Evolutionary conservation across 306 rosid species (phyloP), one percentile per base, ranked within the genome.

Genomic region (Vicia sativa): DNA sequence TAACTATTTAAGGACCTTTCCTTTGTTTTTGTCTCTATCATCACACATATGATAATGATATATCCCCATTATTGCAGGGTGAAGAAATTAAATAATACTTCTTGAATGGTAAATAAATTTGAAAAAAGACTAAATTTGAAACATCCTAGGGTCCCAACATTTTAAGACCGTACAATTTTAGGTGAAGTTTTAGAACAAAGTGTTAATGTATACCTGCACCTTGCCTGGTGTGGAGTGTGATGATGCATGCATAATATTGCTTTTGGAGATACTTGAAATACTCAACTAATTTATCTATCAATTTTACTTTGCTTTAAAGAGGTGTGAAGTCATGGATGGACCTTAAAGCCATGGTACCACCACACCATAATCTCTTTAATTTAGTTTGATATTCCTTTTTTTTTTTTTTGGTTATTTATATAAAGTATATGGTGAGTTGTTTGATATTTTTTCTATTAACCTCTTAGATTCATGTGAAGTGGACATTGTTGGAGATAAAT

Each of bases 311-410:
- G 79, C 82, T 77, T 70, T 63, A 79, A 71, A 74, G 85, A 72
- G 79, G 83, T 72, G 78, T 79, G 84, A 83, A 87, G 31, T 34
- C 78, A 66, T 62, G 29, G 76, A 69, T 62, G 29, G 76, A 87
- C 82, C 87, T 63, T 79, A 86, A 59, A 50, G 57, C 71, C 77
- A 3, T 16, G 65, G 67, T 29, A 57, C 63, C 37, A 67, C 68
- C 54, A 34, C 70, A 26, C 12, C 55, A 18, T 0, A 48, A 31
- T 53, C 68, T 25, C 61, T 76, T 44, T 62, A 34, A 34, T 70
- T 55, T 53, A 70, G n/a, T 63, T 62, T 61, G 45, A 41, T 41
- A 2, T 41, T 41, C 5, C 1, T 11, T 34, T 3, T 39, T 37
- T 11, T 68, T 19, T 11, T 11, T 39, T 1, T 43, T 43, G 0